phyloP scores from a whole-genome alignment of 2,329 filamentous ascomycete genomes.

The Xylariaceae sp. region DNA sequence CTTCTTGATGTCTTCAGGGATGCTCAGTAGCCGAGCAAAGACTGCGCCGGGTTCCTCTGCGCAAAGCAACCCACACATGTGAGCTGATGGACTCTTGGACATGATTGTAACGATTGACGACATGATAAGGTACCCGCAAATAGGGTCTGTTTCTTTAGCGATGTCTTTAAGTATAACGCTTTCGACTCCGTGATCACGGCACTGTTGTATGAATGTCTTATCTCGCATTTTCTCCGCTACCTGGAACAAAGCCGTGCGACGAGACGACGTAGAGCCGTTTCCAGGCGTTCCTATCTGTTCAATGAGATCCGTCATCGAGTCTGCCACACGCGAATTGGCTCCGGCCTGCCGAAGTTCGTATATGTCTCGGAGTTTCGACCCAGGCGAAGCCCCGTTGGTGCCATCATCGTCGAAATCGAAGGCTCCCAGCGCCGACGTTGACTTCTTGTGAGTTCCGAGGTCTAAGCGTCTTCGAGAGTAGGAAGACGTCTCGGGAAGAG shows the following conservation, averaged over 20 bases:
- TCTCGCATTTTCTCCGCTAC: slow-evolving; percentile 55
- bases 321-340: slow-evolving; percentile 60
- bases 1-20: slow-evolving; percentile 50
- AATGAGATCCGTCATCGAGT: slow-evolving; percentile 60
- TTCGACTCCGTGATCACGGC: slow-evolving; percentile 69
- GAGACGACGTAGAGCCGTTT: slow-evolving; percentile 43
- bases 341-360: slow-evolving; percentile 62
- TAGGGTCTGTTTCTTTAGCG: slow-evolving; percentile 52
- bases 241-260: slow-evolving; percentile 56
- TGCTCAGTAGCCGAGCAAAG: slow-evolving; percentile 50
- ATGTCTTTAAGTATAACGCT: slow-evolving; percentile 61
- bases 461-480: slow-evolving; percentile 30
- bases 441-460: slow-evolving; percentile 27
- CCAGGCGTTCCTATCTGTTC: slow-evolving; percentile 53
- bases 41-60: slow-evolving; percentile 50
- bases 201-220: slow-evolving; percentile 61
- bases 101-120: slow-evolving; percentile 60
- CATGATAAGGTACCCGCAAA: slow-evolving; percentile 59
- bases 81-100: slow-evolving; percentile 53
- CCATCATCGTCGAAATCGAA: slow-evolving; percentile 42
- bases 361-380: slow-evolving; percentile 54
- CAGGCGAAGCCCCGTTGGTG: slow-evolving; percentile 38
- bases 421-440: slow-evolving; percentile 10
- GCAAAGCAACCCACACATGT: slow-evolving; percentile 53
- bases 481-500: slow-evolving; percentile 25